Percentiles rank a stretch among this genome's conserved stretches.
phyloP scores from a whole-genome alignment of 208 protist genomes.

The Wallacemonas sp. region DNA sequence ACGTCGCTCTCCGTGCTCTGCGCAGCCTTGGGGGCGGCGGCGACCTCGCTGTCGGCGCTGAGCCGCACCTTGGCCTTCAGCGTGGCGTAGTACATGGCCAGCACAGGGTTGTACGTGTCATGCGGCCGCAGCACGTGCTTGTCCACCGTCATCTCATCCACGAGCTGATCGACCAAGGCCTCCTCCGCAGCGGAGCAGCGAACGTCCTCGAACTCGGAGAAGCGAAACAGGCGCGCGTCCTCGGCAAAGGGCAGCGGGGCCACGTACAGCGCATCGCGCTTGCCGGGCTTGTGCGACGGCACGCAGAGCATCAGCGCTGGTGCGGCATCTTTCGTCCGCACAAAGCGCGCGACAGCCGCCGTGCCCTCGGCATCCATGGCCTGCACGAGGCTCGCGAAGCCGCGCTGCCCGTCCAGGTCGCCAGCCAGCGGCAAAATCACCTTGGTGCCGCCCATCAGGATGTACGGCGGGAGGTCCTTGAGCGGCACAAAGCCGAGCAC shows the following conservation, averaged over 20 bases:
- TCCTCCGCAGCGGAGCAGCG: slow-evolving; percentile 45
- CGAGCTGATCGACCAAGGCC: slow-evolving; percentile 55
- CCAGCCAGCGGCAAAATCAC: slow-evolving; percentile 58
- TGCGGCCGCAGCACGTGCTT: slow-evolving; percentile 59
- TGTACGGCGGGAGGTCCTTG: slow-evolving; percentile 55
- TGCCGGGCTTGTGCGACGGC: slow-evolving; percentile 25
- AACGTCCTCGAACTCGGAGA: slow-evolving; percentile 55
- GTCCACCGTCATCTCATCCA: slow-evolving; percentile 74
- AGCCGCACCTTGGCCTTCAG: slow-evolving; percentile 43
- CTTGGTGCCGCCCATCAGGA: slow-evolving; percentile 77
- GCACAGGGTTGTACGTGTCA: slow-evolving; percentile 84
- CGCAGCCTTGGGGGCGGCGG: not conserved
- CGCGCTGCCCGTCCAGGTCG: slow-evolving; percentile 61
- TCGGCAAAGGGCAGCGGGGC: slow-evolving; percentile 84
- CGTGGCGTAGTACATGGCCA: slow-evolving; percentile 87
- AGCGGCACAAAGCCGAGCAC: slow-evolving; percentile 77
- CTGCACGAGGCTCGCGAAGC: slow-evolving; percentile 71
- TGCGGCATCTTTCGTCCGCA: slow-evolving; percentile 47
- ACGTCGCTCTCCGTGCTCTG: slow-evolving; percentile 13
- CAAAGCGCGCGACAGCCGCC: slow-evolving; percentile 80
- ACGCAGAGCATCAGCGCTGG: slow-evolving; percentile 68
- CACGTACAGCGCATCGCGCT: slow-evolving; percentile 63
- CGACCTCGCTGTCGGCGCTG: not conserved
- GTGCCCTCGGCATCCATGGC: slow-evolving; percentile 52
- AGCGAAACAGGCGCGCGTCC: slow-evolving; percentile 77